Conservation (phyloP, 768 basidiomycete genomes). For the Heimioporus sp. region DNA sequence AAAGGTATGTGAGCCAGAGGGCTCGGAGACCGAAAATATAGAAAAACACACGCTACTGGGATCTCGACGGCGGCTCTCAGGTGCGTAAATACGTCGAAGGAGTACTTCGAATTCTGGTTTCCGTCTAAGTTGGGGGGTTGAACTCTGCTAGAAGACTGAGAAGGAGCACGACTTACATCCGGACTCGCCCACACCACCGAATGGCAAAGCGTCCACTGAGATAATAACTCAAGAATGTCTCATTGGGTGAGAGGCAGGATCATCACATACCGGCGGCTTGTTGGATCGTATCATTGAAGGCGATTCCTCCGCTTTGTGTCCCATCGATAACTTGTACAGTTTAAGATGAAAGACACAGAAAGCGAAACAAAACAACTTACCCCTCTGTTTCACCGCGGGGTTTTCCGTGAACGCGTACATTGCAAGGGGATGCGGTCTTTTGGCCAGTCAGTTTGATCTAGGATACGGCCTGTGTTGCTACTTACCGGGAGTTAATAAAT, state of each 20-base stretch:
- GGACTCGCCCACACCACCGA: slow-evolving; percentile 72
- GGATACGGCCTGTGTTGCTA: slow-evolving; percentile 1
- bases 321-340: slow-evolving; percentile 53
- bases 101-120: slow-evolving; percentile 36
- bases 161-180: neutral
- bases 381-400: slow-evolving; percentile 56
- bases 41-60: no score
- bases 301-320: slow-evolving; percentile 68
- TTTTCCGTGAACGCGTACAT: slow-evolving; percentile 76
- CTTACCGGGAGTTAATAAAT: slow-evolving; percentile 59
- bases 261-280: slow-evolving; percentile 41
- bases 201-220: slow-evolving; percentile 61
- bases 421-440: slow-evolving; percentile 71
- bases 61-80: slow-evolving; percentile 33
- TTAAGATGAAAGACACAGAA: neutral
- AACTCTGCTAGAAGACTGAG: no score
- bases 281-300: slow-evolving; percentile 71
- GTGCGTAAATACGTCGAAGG: slow-evolving; percentile 80
- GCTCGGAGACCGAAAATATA: no score
- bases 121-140: no score
- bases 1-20: no score
- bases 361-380: slow-evolving; percentile 31
- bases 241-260: neutral
- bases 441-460: neutral
- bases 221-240: neutral